Evolutionary conservation across 2,329 filamentous ascomycete genomes (phyloP), one percentile per base, ranked within the genome.

Genomic region (Diaporthe batatas): DNA sequence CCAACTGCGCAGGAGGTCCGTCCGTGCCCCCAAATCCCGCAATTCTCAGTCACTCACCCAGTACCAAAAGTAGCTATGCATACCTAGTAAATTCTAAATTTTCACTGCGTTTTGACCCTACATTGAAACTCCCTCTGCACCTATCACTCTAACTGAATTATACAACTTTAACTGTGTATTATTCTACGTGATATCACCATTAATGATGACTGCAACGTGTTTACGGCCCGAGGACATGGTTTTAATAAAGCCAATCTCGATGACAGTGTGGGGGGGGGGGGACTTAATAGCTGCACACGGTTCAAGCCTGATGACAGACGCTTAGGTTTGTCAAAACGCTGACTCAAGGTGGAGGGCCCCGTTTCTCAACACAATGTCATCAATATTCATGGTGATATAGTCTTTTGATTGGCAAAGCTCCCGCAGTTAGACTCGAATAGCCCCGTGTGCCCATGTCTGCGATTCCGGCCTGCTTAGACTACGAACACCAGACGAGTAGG

Each of bases 1-100:
- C 55, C 55, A 54, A 5, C 29, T 29, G 29, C 29, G 29, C 29
- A 29, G 29, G 29, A 3, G 29, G 29, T 29, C 29, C 29, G 29
- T 29, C 29, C 29, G 2, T 29, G 29, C 29, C 29, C 29, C 29
- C 29, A 29, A 29, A 3, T 29, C 29, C 29, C 29, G 16, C 55
- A 16, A 34, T 59, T 59, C 55, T 18, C 21, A 59, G 55, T n/a
- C 55, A 59, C 34, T 34, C 34, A 59, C 55, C 34, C 55, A 42
- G 55, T 59, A 25, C 55, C 55, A 25, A 59, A 59, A 59, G 23
- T 25, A 39, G 55, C 32, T 57, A 29, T 36, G 29, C 14, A 55
- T 21, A 23, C n/a, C 47, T 49, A 49, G 47, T 21, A 29, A 29
- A 29, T 29, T 29, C 29, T 29, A 29, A 49, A 21, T 49, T 49